phyloP scores from a whole-genome alignment of 768 basidiomycete species.

The Clavaria fumosa region DNA sequence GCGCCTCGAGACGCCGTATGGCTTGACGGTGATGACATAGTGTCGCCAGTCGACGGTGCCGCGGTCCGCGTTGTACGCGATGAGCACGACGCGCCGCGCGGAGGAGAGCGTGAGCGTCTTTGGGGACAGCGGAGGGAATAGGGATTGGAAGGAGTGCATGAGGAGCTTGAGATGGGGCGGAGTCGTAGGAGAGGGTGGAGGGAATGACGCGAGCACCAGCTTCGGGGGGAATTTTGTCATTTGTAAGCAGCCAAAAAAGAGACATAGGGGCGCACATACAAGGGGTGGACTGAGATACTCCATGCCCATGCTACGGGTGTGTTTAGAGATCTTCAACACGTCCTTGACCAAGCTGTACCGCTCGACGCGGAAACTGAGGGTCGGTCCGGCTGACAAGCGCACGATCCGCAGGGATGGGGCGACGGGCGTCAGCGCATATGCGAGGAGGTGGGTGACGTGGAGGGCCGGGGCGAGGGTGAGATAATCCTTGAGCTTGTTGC shows the following conservation, averaged over 20 bases:
- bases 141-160: conserved; percentile 89
- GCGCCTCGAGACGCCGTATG: conserved; percentile 85
- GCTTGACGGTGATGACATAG: conserved; percentile 88
- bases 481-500: conserved; percentile 89
- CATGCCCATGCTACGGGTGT: conserved; percentile 62
- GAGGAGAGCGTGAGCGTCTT: conserved; percentile 68
- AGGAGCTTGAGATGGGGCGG: conserved; percentile 80
- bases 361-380: conserved; percentile 84
- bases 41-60: conserved; percentile 88
- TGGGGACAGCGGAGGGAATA: conserved; percentile 89
- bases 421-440: conserved; percentile 75
- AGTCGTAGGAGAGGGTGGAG: conserved; percentile 52
- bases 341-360: conserved; percentile 88
- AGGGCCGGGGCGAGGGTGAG: conserved; percentile 82
- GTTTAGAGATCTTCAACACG: conserved; percentile 46
- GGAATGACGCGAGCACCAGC: conserved; percentile 89
- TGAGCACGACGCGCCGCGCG: conserved; percentile 84
- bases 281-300: conserved; percentile 89
- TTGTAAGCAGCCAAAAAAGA: neutral
- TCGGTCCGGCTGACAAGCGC: conserved; percentile 80
- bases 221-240: conserved; percentile 1
- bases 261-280: conserved; percentile 29
- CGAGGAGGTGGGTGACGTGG: conserved; percentile 83
- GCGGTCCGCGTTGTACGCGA: conserved; percentile 78
- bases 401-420: conserved; percentile 80